A percentile compares a stretch with the other conserved stretches of the same genome.
These are phyloP conservation scores for Acanthamoeba polyphaga DNA, from an alignment of 208 protist genomes.

Conservation along the genomic window DNA sequence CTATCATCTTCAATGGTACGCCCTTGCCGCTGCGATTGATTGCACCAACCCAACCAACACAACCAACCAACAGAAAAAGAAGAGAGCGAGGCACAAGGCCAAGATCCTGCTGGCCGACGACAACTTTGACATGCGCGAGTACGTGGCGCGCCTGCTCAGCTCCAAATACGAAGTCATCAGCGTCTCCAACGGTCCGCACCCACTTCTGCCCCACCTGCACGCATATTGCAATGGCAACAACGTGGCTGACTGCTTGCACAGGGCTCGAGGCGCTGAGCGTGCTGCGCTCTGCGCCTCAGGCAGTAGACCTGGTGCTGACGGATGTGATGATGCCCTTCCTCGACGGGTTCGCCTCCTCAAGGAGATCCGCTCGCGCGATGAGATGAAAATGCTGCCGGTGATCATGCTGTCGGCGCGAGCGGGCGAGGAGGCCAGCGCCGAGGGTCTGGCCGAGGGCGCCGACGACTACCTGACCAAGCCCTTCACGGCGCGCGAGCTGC, in stretches of 20 bases:
- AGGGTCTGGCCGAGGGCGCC: conserved; percentile 66
- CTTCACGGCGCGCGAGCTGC: conserved; percentile 76
- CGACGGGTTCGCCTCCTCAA: conserved; percentile 74
- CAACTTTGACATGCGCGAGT: conserved; percentile 78
- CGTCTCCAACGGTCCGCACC: conserved; percentile 37
- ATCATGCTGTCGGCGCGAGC: conserved; percentile 79
- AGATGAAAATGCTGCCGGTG: conserved; percentile 58
- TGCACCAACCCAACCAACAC: neutral
- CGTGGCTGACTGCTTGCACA: neutral
- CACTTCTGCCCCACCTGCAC: no score
- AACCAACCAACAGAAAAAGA: neutral
- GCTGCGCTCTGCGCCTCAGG: neutral
- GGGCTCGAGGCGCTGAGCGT: conserved; percentile 45
- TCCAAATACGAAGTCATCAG: conserved; percentile 17
- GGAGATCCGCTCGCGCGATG: neutral
- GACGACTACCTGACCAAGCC: conserved; percentile 81
- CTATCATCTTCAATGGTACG: no score
- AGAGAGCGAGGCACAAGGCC: neutral
- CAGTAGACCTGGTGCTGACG: conserved; percentile 69
- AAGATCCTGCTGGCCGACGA: conserved; percentile 62
- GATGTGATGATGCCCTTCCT: conserved; percentile 80
- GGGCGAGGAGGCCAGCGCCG: conserved; percentile 69
- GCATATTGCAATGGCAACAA: neutral
- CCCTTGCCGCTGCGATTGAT: neutral
- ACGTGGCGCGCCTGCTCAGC: conserved; percentile 32